Evolutionary conservation across 176 grass and related monocot genomes (phyloP).

Genomic region (Hordeum vulgare): MorexV3_pseudomolecules_assembly NC_058524.1:485552700-485553199

Average conservation of each 20-base stretch:
- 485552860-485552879: slow-evolving; percentile 32
- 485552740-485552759: neutral
- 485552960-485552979: slow-evolving; percentile 13
- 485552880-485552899: slow-evolving; percentile 55
- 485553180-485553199: neutral
- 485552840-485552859: slow-evolving; percentile 36
- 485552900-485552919: slow-evolving; percentile 32
- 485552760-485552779: neutral
- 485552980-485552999: slow-evolving; percentile 28
- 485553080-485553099: neutral
- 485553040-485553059: neutral
- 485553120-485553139: neutral
- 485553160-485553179: neutral
- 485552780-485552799: neutral
- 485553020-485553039: neutral
- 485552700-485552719: neutral
- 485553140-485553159: neutral
- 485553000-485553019: neutral
- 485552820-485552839: slow-evolving; percentile 1
- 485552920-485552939: slow-evolving; percentile 27
- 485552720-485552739: neutral
- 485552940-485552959: slow-evolving; percentile 31
- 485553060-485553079: neutral
- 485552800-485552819: slow-evolving; percentile 3
- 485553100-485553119: neutral